Evolutionary conservation across 768 basidiomycete genomes (phyloP), one percentile per base, ranked within the genome.

Genomic region (Suillus lakei): DNA sequence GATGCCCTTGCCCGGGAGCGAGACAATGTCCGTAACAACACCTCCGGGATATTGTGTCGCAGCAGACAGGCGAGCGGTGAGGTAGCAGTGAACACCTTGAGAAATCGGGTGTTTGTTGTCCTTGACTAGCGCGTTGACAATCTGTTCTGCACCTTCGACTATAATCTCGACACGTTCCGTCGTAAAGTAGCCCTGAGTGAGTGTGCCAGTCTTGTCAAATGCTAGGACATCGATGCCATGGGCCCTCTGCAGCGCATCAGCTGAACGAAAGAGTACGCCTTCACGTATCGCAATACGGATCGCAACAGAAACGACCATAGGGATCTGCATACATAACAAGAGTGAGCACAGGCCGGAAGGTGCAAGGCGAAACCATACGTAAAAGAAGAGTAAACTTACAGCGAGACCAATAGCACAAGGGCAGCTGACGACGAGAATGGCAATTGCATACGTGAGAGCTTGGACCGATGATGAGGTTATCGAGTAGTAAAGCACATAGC

Each of bases 141-240:
- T 46, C 4, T 62, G 51, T n/a, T 69, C 71, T 21, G 70, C 71
- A n/a, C 67, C 72, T 36, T 56, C 55, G 21, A 62, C 70, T 15
- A 72, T 16, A 32, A 79, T 60, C 43, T 76, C 73, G 51, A 75
- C 71, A 54, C 76, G 72, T n/a, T 77, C 78, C 21, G 85, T 81
- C 0, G 74, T 69, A 34, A 82, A 77, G 60, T 78, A 69, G 13
- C 83, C 83, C 54, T 73, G 67, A 1, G 86, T 85, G 60, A 88
- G 75, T 16, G 87, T 88, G 1, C 87, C 87, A 0, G 87, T 88
- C 78, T 89, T 89, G 76, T 89, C 87, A 63, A 88, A 84, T 2
- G 83, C 85, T 36, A 84, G 79, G 59, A 79, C 77, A 39, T 79
- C 75, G 61, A 84, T 74, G 51, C 78, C 73, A 21, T 79, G 77